Evolutionary conservation across 2,329 filamentous ascomycete genomes (phyloP).

Genomic region (Meredithiella fracta): DNA sequence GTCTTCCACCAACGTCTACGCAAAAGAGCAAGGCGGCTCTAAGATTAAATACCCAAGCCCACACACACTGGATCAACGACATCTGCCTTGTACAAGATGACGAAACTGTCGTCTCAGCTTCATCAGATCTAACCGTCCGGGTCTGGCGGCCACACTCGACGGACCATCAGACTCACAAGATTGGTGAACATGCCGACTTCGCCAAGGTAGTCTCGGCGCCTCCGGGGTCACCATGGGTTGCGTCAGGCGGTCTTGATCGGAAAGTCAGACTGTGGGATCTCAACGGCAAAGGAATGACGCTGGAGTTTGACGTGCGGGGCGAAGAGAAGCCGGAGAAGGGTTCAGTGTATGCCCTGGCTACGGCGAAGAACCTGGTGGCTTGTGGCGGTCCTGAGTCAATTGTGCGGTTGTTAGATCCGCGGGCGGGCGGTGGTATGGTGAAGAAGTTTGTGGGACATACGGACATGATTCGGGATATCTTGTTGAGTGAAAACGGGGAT

Average conservation of each 20-base stretch:
- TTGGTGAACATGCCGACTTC: constrained; percentile 89
- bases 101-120: constrained; percentile 68
- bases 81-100: constrained; percentile 67
- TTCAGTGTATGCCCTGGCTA: constrained; percentile 80
- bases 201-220: constrained; percentile 86
- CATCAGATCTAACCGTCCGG: constrained; percentile 87
- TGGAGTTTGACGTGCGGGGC: constrained; percentile 72
- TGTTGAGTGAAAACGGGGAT: constrained; percentile 77
- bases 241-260: constrained; percentile 81
- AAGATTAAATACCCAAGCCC: constrained; percentile 49
- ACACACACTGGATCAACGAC: constrained; percentile 95
- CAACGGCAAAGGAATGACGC: constrained; percentile 65
- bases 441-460: constrained; percentile 96
- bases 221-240: constrained; percentile 55
- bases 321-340: constrained; percentile 80
- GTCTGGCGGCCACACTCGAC: constrained; percentile 64
- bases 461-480: constrained; percentile 79
- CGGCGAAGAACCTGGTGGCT: constrained; percentile 64
- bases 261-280: constrained; percentile 91
- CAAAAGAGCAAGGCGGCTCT: constrained; percentile 36
- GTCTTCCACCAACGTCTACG: constrained; percentile 21
- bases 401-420: constrained; percentile 80
- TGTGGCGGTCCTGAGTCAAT: constrained; percentile 90
- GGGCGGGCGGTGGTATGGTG: constrained; percentile 73
- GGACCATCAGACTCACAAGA: constrained; percentile 41